A percentile compares a stretch with the other conserved stretches of the same genome.
Conservation (phyloP, 2,329 filamentous ascomycete genomes). For the Aspergillus sp. region DNA sequence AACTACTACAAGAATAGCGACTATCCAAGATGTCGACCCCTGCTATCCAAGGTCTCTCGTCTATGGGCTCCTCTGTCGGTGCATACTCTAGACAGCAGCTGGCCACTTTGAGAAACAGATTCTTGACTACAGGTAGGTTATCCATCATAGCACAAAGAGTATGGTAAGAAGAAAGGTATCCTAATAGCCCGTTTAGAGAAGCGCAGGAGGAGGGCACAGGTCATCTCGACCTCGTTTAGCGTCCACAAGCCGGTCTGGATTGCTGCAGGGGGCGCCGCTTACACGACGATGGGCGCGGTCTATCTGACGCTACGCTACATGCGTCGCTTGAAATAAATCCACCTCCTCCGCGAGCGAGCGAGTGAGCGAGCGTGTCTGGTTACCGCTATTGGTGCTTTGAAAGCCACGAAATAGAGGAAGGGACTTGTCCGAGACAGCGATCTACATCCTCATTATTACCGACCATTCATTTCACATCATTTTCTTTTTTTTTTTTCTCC, state of each 20-base stretch:
- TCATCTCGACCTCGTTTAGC: slow-evolving; percentile 34
- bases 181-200: slow-evolving; percentile 24
- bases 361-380: background rate
- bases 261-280: slow-evolving; percentile 32
- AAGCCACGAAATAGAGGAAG: background rate
- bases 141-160: too few relatives aligned
- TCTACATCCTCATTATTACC: background rate
- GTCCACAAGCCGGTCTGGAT: slow-evolving; percentile 38
- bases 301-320: slow-evolving; percentile 36
- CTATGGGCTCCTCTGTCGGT: slow-evolving; percentile 20
- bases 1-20: background rate
- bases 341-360: background rate
- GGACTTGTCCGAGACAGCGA: slow-evolving; percentile 8
- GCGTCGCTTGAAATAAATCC: slow-evolving; percentile 24
- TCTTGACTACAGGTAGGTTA: slow-evolving; percentile 24
- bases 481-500: background rate
- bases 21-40: slow-evolving; percentile 24
- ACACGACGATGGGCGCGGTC: slow-evolving; percentile 35
- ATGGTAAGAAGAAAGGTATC: background rate
- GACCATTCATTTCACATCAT: background rate
- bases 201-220: slow-evolving; percentile 28
- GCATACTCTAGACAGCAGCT: slow-evolving; percentile 22
- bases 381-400: background rate
- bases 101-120: slow-evolving; percentile 21
- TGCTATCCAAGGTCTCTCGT: slow-evolving; percentile 24